phyloP scores from a whole-genome alignment of 805 yeast genomes.

The Candida odintsovae region DNA sequence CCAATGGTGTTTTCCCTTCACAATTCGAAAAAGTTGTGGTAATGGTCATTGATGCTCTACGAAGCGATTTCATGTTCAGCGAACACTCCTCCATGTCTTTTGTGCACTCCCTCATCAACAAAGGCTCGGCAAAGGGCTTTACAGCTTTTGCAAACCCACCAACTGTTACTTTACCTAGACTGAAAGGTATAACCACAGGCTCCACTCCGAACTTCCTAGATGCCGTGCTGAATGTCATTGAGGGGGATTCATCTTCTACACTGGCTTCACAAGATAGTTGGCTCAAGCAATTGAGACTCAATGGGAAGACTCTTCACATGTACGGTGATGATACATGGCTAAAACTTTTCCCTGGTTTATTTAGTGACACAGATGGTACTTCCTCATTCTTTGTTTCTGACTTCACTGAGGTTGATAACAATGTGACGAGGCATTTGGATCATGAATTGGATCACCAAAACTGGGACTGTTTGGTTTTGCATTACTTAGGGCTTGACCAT shows the following conservation, averaged over 20 bases:
- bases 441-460: constrained; percentile 39
- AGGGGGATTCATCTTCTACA: constrained; percentile 69
- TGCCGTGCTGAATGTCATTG: constrained; percentile 91
- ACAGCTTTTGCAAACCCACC: constrained; percentile 95
- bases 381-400: constrained; percentile 93
- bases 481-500: constrained; percentile 92
- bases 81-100: constrained; percentile 57
- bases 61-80: constrained; percentile 81
- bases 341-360: constrained; percentile 73
- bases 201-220: constrained; percentile 92
- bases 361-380: constrained; percentile 74
- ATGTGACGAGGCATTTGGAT: constrained; percentile 84
- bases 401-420: constrained; percentile 87
- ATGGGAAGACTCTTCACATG: constrained; percentile 52
- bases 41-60: constrained; percentile 88
- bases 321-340: constrained; percentile 99
- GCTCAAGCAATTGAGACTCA: constrained; percentile 56
- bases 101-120: constrained; percentile 57
- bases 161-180: constrained; percentile 90
- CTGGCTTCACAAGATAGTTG: constrained; percentile 79
- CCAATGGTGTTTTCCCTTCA: constrained; percentile 30
- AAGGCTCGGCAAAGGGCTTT: constrained; percentile 75
- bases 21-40: constrained; percentile 65
- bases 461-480: constrained; percentile 88
- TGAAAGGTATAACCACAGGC: constrained; percentile 92